Evolutionary conservation across 768 basidiomycete species (phyloP).

Genomic region (Asterophora parasitica): DNA sequence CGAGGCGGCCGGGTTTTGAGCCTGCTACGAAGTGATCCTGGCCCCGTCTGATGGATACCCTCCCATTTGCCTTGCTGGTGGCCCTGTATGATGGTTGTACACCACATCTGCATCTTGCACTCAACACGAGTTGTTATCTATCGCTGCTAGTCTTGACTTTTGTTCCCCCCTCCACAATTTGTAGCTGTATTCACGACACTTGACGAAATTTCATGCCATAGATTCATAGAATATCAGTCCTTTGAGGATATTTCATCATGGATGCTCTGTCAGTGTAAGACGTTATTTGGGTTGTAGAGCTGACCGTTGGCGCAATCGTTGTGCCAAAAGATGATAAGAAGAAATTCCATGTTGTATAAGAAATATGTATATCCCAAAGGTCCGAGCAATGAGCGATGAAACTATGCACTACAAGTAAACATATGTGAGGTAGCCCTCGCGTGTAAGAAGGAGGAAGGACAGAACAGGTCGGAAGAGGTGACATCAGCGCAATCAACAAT

Average conservation of each 20-base stretch:
- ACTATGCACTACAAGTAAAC: conserved; percentile 30
- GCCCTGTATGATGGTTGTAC: background rate
- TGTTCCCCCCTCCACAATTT: background rate
- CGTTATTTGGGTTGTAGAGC: too few species aligned
- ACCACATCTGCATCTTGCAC: background rate
- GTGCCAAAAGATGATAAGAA: conserved; percentile 6
- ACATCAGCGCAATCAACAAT: conserved; percentile 49
- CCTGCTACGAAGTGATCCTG: too few species aligned
- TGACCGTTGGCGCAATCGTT: background rate
- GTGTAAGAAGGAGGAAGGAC: conserved; percentile 15
- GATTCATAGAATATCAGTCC: background rate
- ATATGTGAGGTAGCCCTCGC: conserved; percentile 15
- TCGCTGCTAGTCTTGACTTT: background rate
- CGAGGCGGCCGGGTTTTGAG: conserved; percentile 61
- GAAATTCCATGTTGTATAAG: conserved; percentile 21
- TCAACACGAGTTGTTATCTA: background rate
- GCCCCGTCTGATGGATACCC: background rate
- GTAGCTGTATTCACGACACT: too few species aligned
- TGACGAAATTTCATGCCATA: conserved; percentile 1
- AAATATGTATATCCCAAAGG: conserved; percentile 37
- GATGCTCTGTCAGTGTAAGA: too few species aligned
- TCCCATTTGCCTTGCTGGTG: background rate
- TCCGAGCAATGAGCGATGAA: conserved; percentile 28
- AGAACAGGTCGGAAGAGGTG: conserved; percentile 10
- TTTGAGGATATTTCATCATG: too few species aligned